Evolutionary conservation across 1,284 basidiomycete species (phyloP), one percentile per base, ranked within the genome.

Genomic region (Pyrrhoderma noxium): DNA sequence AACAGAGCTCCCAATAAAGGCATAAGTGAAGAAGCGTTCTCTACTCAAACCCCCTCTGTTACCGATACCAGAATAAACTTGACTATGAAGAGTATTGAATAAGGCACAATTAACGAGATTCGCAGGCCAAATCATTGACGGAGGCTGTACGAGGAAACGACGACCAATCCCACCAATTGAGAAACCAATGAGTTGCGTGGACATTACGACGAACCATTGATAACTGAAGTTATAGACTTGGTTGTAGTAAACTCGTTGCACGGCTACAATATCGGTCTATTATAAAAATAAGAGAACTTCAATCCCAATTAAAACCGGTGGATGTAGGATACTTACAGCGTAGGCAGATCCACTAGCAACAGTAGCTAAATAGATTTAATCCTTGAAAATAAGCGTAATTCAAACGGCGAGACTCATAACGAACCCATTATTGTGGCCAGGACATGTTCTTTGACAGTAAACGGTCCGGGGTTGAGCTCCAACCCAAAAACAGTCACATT

Each of bases 301-400:
- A 34, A 18, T 19, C 36, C 8, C 4, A 31, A 5, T 2, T 25
- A 37, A 59, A 49, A 45, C 64, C 53, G 8, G 11, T 14, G n/a
- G n/a, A 46, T 63, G 49, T 45, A 59, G 42, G 39, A 27, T 36
- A 57, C 62, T 45, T 22, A 62, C 60, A 1, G 79, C 80, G 59
- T 84, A 85, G 1, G 82, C 80, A 46, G 71, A 72, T 25, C 70
- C 69, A 13, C 72, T 70, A 35, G 75, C 76, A 21, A 81, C 79
- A 55, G 75, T 81, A 14, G 84, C 48, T 31, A 31, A 31, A 5
- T 11, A 11, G 27, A 11, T 31, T 31, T 11, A n/a, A n/a, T 31
- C 81, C 84, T 90, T 90, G 61, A 90, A 73, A 50, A 71, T 64
- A 14, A 19, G n/a, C 4, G n/a, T 18, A 19, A 41, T 34, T 21